Evolutionary conservation across 139 green algal species (phyloP), one percentile per base, ranked within the genome.

Genomic region (Gonium pectorale): DNA sequence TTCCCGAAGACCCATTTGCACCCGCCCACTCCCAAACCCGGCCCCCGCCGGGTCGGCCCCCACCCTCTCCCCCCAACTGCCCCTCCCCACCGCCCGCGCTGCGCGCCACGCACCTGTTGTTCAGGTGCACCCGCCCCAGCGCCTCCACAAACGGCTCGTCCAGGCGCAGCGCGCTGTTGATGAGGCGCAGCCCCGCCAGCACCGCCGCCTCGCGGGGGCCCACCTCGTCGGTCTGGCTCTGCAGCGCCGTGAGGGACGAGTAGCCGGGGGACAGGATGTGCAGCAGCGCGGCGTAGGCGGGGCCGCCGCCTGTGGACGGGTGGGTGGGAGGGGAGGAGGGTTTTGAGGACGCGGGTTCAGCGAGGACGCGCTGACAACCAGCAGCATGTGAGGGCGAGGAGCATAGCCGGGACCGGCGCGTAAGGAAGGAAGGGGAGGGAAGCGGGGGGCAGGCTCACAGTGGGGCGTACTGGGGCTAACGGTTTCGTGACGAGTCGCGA

Each of bases 131-230:
- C 0, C 56, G 44, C 0, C 41, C 60, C 46, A 83, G 52, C 2
- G 70, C 21, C 13, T 69, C 63, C 62, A 86, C 41, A 66, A 86
- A 86, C 29, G 78, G 67, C 0, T 43, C 6, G 75, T 95, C 92
- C 29, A 79, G 43, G 15, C 90, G 85, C 49, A 96, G 73, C 13
- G 83, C 91, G 2, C 60, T 59, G 43, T 90, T 89, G 33, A 96
- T 67, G 73, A 96, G 83, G 43, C 86, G 86, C 62, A 96, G 84
- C 27, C 85, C 90, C 15, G 89, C 90, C 41, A 94, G 83, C 49
- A 91, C 84, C 1, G 92, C 92, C 4, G 78, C 87, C 37, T 85
- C 56, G 31, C 88, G 79, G 5, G 79, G 29, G 11, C 33, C 79
- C 64, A 82, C 75, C 75, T 82, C 75, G 43, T 82, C 80, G 11